These are phyloP conservation scores for Fonticula alba DNA, from an alignment of 78 protist species.

Conservation along the genomic window DNA sequence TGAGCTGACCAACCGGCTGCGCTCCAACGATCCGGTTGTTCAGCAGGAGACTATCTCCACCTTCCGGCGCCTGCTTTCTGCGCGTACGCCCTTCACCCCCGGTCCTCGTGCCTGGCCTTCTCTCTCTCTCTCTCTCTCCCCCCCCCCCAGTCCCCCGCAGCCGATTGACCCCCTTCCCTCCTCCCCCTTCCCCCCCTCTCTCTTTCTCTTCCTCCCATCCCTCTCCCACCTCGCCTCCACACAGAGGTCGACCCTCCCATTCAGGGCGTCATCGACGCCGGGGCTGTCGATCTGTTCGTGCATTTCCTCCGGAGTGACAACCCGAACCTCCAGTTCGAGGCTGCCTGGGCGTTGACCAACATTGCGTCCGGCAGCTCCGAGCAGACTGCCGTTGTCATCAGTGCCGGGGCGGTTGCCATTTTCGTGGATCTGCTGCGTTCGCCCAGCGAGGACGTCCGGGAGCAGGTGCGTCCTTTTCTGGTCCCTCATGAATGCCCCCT, in stretches of 20 bases:
- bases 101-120: too few relatives aligned
- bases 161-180: too few relatives aligned
- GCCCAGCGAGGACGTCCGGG: constrained; percentile 62
- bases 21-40: too few relatives aligned
- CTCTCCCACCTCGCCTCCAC: too few relatives aligned
- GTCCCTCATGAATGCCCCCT: neutral
- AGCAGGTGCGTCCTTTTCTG: constrained; percentile 38
- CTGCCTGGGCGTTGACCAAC: constrained; percentile 97
- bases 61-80: too few relatives aligned
- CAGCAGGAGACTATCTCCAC: too few relatives aligned
- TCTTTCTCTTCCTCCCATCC: too few relatives aligned
- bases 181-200: too few relatives aligned
- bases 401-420: constrained; percentile 63
- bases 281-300: constrained; percentile 75
- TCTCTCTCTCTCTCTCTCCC: too few relatives aligned
- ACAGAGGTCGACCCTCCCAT: constrained; percentile 78
- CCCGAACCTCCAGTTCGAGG: constrained; percentile 45
- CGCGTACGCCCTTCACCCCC: too few relatives aligned
- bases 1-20: too few relatives aligned
- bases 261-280: constrained; percentile 63
- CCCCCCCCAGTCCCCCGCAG: too few relatives aligned
- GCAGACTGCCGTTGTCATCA: constrained; percentile 64
- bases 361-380: constrained; percentile 88
- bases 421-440: constrained; percentile 63
- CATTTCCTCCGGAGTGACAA: constrained; percentile 31